phyloP scores from a whole-genome alignment of 805 yeast species.

The Sporopachydermia quercuum region DNA sequence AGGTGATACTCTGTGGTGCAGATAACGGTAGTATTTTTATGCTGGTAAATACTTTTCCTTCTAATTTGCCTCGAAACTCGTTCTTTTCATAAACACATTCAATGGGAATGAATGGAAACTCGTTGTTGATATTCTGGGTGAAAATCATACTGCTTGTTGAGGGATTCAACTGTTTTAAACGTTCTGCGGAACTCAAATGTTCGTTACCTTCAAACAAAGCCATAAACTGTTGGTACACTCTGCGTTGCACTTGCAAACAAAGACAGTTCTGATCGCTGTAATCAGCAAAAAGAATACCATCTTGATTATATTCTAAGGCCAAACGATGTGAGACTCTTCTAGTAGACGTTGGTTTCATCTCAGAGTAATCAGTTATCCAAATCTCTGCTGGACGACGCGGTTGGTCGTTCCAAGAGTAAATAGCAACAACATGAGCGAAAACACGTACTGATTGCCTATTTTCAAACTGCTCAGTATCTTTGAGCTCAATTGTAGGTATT shows the following conservation, averaged over 20 bases:
- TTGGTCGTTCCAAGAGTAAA: neutral
- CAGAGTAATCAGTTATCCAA: neutral
- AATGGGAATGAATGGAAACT: neutral
- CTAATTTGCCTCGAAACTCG: conserved; percentile 1
- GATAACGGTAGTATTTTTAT: neutral
- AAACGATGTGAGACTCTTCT: neutral
- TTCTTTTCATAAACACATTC: conserved; percentile 1
- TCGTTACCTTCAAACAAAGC: neutral
- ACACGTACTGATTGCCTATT: neutral
- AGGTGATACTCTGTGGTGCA: neutral
- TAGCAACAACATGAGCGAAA: neutral
- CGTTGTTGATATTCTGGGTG: neutral
- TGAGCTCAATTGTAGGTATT: neutral
- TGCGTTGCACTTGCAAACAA: neutral
- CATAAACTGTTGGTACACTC: neutral
- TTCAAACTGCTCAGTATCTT: neutral
- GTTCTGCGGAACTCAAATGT: neutral
- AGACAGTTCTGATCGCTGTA: neutral
- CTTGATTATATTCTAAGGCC: neutral
- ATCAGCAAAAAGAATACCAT: neutral
- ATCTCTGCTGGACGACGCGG: conserved; percentile 1
- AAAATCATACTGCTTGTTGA: neutral
- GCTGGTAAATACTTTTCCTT: neutral
- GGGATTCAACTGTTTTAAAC: neutral
- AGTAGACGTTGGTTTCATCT: neutral